Conservation (phyloP, 2,329 filamentous ascomycete genomes). For the Aspergillus sp. region DNA sequence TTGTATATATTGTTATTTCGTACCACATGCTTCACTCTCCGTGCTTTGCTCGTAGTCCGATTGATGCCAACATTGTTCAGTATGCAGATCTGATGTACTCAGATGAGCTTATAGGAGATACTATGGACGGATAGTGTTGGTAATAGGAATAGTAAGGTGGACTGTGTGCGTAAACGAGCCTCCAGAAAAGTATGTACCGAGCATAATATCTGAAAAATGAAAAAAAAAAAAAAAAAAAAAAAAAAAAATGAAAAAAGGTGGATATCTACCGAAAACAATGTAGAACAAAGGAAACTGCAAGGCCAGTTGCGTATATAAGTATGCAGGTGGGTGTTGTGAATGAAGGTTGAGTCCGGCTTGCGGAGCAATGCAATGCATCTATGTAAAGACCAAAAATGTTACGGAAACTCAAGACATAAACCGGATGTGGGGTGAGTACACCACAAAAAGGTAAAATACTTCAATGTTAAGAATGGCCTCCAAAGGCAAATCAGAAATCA, state of each 20-base stretch:
- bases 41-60: neutral
- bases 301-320: constrained; percentile 1
- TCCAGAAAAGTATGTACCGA: neutral
- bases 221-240: neutral
- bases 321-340: neutral
- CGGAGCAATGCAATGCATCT: constrained; percentile 1
- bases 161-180: too few species aligned
- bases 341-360: neutral
- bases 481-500: neutral
- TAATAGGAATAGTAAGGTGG: neutral
- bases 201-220: neutral
- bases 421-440: neutral
- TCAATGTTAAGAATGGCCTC: neutral
- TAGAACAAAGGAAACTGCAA: constrained; percentile 19
- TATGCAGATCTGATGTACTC: neutral
- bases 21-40: neutral
- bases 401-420: neutral
- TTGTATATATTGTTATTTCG: neutral
- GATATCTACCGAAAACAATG: constrained; percentile 5
- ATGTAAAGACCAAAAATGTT: constrained; percentile 2
- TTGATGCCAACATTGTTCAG: neutral
- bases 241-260: neutral
- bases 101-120: neutral
- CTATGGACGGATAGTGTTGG: neutral
- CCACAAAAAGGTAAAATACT: neutral